phyloP scores from a whole-genome alignment of 2,329 filamentous ascomycete genomes.

The Fonsecaea monophora region DNA sequence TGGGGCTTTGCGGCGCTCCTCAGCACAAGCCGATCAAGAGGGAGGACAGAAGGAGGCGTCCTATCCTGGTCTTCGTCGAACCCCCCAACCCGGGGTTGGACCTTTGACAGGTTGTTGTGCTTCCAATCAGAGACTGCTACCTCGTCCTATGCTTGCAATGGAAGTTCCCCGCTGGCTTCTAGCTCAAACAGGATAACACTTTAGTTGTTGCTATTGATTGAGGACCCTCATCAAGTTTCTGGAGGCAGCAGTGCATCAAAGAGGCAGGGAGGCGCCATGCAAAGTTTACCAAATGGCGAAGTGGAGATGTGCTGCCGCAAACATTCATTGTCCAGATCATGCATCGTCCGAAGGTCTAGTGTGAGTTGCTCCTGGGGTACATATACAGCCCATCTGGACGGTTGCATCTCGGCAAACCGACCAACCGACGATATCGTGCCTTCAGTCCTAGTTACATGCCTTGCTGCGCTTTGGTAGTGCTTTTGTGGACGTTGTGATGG shows the following conservation, averaged over 20 bases:
- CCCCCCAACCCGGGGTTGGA: not conserved
- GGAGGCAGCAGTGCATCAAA: not conserved
- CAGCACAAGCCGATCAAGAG: not conserved
- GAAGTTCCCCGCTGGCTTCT: not conserved
- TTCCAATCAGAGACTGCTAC: not conserved
- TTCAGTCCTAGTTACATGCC: not conserved
- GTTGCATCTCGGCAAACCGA: not conserved
- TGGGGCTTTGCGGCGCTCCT: not conserved
- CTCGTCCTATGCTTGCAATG: not conserved
- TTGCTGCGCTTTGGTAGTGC: not conserved
- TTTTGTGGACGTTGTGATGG: not conserved
- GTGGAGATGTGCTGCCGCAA: not conserved
- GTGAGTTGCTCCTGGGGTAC: not conserved
- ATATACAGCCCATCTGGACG: slow-evolving; percentile 2
- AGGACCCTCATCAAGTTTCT: not conserved
- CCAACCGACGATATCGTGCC: not conserved
- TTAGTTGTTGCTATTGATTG: not conserved
- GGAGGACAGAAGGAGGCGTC: not conserved
- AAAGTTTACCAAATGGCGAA: not conserved
- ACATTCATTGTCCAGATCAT: not conserved
- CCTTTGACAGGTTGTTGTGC: not conserved
- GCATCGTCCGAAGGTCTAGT: not conserved
- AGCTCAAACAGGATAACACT: not conserved
- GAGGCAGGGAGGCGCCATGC: not conserved
- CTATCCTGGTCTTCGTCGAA: not conserved